phyloP scores from a whole-genome alignment of 768 basidiomycete genomes.

The Russula earlei region DNA sequence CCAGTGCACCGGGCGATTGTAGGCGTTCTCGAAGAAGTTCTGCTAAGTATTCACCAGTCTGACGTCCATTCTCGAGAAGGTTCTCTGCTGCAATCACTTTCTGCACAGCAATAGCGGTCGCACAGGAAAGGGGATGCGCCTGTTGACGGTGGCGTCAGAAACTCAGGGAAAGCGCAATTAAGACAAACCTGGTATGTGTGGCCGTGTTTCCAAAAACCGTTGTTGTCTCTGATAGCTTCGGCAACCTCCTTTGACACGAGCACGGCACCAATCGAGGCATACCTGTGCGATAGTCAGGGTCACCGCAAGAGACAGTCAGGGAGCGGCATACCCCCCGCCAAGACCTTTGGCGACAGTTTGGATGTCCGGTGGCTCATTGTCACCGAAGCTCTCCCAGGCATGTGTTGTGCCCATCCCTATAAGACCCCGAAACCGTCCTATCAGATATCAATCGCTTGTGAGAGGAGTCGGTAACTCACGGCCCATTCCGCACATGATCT shows the following conservation, averaged over 20 bases:
- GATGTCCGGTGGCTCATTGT: slow-evolving; percentile 70
- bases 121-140: slow-evolving; percentile 69
- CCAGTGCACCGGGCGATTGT: slow-evolving; percentile 41
- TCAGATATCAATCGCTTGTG: not conserved
- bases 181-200: slow-evolving; percentile 68
- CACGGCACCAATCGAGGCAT: slow-evolving; percentile 74
- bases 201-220: slow-evolving; percentile 73
- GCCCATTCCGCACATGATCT: slow-evolving; percentile 91
- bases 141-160: slow-evolving; percentile 23
- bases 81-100: slow-evolving; percentile 59
- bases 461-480: slow-evolving; percentile 37
- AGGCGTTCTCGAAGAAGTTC: slow-evolving; percentile 46
- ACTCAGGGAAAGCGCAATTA: not conserved
- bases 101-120: slow-evolving; percentile 75
- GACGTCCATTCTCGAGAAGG: slow-evolving; percentile 54
- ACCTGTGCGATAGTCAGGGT: slow-evolving; percentile 34
- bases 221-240: slow-evolving; percentile 54
- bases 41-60: slow-evolving; percentile 51
- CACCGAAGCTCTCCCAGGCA: slow-evolving; percentile 78
- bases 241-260: slow-evolving; percentile 66
- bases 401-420: slow-evolving; percentile 81
- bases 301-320: not conserved
- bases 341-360: slow-evolving; percentile 87
- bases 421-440: not conserved
- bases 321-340: slow-evolving; percentile 62